These are phyloP conservation scores for Pseudozyma flocculosa DNA, from an alignment of 1,284 basidiomycete species.

Conservation along the genomic window DNA sequence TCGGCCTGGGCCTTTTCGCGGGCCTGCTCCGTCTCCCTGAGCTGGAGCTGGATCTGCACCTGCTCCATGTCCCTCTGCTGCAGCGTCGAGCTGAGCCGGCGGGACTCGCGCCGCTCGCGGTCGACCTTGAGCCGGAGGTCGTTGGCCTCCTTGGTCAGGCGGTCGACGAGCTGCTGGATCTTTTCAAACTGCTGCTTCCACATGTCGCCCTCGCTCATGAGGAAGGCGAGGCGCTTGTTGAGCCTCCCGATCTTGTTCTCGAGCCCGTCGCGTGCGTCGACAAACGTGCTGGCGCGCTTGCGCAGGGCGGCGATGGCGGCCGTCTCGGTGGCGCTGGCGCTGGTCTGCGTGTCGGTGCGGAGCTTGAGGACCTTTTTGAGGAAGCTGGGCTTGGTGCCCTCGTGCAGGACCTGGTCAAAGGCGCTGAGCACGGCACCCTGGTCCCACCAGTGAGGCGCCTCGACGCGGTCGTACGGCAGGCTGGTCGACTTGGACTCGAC, in stretches of 20 bases:
- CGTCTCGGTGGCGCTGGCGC: slow-evolving; percentile 40
- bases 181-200: slow-evolving; percentile 88
- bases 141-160: slow-evolving; percentile 75
- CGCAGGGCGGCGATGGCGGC: slow-evolving; percentile 46
- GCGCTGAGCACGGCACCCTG: slow-evolving; percentile 82
- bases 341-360: slow-evolving; percentile 28
- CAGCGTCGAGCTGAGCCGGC: slow-evolving; percentile 65
- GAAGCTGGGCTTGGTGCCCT: slow-evolving; percentile 39
- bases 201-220: slow-evolving; percentile 84
- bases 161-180: slow-evolving; percentile 82
- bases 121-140: slow-evolving; percentile 79
- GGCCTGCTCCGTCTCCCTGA: slow-evolving; percentile 47
- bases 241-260: slow-evolving; percentile 71
- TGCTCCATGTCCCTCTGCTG: slow-evolving; percentile 49
- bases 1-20: slow-evolving; percentile 47
- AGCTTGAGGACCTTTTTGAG: slow-evolving; percentile 42
- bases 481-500: slow-evolving; percentile 78
- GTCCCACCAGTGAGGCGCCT: slow-evolving; percentile 88
- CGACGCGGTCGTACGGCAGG: slow-evolving; percentile 77
- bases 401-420: slow-evolving; percentile 71
- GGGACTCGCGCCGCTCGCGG: slow-evolving; percentile 82
- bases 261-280: slow-evolving; percentile 70
- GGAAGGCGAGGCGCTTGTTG: slow-evolving; percentile 74
- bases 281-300: slow-evolving; percentile 83
- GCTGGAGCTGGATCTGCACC: slow-evolving; percentile 43